phyloP scores from a whole-genome alignment of 1,284 basidiomycete genomes.

The Cryptococcus deneoformans region DNA sequence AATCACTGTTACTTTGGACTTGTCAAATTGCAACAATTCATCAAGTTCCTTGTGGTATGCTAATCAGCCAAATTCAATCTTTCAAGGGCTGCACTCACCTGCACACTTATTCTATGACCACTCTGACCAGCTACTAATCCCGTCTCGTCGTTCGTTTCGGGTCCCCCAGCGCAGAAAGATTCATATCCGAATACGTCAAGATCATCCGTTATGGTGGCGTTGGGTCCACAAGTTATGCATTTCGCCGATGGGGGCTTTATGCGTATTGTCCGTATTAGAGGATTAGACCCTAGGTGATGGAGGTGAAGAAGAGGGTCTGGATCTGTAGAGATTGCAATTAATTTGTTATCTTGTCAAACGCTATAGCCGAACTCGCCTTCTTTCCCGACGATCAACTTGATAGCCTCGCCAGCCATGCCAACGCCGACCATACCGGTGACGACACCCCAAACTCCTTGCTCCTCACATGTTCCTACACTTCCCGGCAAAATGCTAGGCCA shows the following conservation, averaged over 20 bases:
- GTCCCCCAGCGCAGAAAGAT: constrained; percentile 65
- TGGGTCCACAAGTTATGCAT: constrained; percentile 38
- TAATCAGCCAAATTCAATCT: background rate
- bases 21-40: constrained; percentile 2
- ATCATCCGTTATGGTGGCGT: constrained; percentile 24
- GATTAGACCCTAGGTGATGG: constrained; percentile 28
- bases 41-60: constrained; percentile 16
- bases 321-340: constrained; percentile 8
- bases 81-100: constrained; percentile 14
- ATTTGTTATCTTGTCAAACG: background rate
- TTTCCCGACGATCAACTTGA: constrained; percentile 73
- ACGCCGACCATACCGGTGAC: constrained; percentile 90
- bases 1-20: constrained; percentile 53
- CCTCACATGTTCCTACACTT: constrained; percentile 75
- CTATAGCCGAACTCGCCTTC: constrained; percentile 57
- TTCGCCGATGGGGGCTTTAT: constrained; percentile 58
- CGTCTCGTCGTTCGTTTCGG: constrained; percentile 18
- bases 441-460: constrained; percentile 84
- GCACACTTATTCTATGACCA: constrained; percentile 35
- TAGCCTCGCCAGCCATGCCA: constrained; percentile 84
- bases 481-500: constrained; percentile 72
- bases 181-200: constrained; percentile 60
- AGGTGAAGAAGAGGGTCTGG: constrained; percentile 26
- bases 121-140: constrained; percentile 32
- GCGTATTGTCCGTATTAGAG: constrained; percentile 79